Conservation (phyloP, 768 basidiomycete species). For the Hericium alpestre region DNA sequence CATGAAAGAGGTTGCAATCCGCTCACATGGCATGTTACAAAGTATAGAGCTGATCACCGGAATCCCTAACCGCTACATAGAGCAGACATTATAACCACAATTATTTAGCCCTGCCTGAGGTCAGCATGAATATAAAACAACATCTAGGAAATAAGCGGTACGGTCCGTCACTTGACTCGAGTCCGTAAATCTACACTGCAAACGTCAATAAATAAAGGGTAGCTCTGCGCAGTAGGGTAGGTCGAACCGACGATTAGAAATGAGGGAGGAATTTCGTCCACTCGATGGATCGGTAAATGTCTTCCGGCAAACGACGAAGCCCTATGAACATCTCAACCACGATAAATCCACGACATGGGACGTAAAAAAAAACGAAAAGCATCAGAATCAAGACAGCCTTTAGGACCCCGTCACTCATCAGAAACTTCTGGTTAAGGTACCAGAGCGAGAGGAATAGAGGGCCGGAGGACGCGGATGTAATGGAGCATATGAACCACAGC, state of each 20-base stretch:
- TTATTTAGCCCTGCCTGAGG: constrained; percentile 12
- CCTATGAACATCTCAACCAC: constrained; percentile 7
- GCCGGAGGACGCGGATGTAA: no score
- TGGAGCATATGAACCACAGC: no score
- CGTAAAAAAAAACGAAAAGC: neutral
- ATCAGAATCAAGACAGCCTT: neutral
- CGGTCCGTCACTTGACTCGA: no score
- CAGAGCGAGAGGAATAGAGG: no score
- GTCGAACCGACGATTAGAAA: no score
- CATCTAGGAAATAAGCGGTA: no score
- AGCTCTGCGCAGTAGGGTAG: no score
- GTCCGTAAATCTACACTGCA: no score
- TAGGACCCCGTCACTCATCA: neutral
- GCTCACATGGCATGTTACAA: neutral
- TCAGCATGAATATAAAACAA: no score
- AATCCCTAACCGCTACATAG: constrained; percentile 10
- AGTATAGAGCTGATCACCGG: neutral
- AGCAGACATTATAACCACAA: constrained; percentile 9
- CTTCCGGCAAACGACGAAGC: constrained; percentile 9
- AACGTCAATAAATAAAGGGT: no score
- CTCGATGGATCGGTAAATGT: no score
- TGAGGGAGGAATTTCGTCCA: no score
- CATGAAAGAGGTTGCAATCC: constrained; percentile 1
- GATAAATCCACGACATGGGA: constrained; percentile 10
- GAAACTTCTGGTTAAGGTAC: neutral